These are phyloP conservation scores for Ehretia macrophylla DNA, from an alignment of 257 asterid species.

Conservation along the genomic window DNA sequence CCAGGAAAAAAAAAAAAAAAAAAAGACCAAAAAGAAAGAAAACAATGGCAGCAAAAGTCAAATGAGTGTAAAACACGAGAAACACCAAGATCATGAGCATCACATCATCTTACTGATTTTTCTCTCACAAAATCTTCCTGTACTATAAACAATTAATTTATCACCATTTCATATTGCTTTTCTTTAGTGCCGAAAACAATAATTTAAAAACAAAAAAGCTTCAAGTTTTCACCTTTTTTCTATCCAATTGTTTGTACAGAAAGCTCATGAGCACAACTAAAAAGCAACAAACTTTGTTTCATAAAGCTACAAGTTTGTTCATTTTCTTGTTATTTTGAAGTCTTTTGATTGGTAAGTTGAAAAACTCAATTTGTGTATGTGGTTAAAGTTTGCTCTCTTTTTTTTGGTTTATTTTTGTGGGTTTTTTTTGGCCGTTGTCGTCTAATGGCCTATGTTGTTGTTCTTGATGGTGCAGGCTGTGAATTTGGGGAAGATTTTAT, in stretches of 20 bases:
- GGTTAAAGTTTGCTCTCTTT: neutral
- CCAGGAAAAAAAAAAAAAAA: too few species aligned
- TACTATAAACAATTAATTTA: neutral
- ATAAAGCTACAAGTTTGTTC: constrained; percentile 5
- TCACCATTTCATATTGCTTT: neutral
- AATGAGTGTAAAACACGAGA: neutral
- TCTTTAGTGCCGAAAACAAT: neutral
- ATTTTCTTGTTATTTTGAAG: constrained; percentile 1
- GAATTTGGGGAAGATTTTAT: constrained; percentile 8
- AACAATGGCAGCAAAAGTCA: constrained; percentile 11
- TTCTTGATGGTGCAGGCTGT: constrained; percentile 4
- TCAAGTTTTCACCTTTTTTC: neutral
- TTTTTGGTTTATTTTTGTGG: constrained; percentile 3
- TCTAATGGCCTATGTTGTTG: constrained; percentile 8
- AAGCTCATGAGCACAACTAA: constrained; percentile 12
- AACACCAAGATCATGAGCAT: neutral
- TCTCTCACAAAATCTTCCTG: neutral
- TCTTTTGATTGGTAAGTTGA: constrained; percentile 14
- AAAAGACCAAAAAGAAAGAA: too few species aligned
- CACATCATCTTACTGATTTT: too few species aligned
- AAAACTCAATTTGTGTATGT: constrained; percentile 3
- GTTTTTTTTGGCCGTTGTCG: constrained; percentile 11
- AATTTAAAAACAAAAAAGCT: too few species aligned
- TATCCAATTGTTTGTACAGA: constrained; percentile 3
- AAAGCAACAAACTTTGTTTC: constrained; percentile 6